phyloP scores from a whole-genome alignment of 805 yeast species.

The Candida glaebosa region DNA sequence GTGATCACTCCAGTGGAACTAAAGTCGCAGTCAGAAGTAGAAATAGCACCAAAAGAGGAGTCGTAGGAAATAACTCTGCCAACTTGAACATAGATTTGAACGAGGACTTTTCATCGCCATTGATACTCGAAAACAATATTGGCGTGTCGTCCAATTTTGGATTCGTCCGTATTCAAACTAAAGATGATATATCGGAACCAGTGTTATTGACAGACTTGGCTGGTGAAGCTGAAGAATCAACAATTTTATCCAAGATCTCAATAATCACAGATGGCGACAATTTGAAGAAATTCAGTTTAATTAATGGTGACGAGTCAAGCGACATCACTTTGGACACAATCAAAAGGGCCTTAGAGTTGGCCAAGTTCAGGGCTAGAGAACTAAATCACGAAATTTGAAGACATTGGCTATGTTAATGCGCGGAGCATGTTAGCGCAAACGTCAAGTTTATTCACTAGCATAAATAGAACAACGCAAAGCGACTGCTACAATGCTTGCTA shows the following conservation, averaged over 20 bases:
- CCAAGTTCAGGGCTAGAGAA: conserved; percentile 45
- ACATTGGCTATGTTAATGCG: no score
- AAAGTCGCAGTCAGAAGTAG: conserved; percentile 51
- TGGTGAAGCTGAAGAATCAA: conserved; percentile 78
- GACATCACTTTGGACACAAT: conserved; percentile 45
- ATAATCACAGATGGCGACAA: conserved; percentile 31
- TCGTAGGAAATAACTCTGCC: conserved; percentile 44
- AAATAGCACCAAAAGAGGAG: conserved; percentile 27
- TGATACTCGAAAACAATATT: conserved; percentile 37
- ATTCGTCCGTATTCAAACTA: conserved; percentile 32
- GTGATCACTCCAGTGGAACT: conserved; percentile 55
- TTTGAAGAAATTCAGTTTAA: conserved; percentile 40
- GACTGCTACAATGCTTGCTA: no score
- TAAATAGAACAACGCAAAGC: no score
- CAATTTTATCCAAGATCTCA: conserved; percentile 51
- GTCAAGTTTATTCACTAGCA: background rate
- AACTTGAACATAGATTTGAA: conserved; percentile 53
- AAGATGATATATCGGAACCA: conserved; percentile 11
- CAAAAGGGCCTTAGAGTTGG: conserved; percentile 43
- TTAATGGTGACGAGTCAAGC: conserved; percentile 45
- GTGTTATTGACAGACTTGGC: conserved; percentile 70
- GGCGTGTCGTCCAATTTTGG: conserved; percentile 60
- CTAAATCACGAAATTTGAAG: no score
- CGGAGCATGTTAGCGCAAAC: background rate
- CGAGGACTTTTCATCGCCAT: conserved; percentile 21